Conservation (phyloP, 192 early-diverging fungal genomes). For the Chytriomyces sp. region DNA sequence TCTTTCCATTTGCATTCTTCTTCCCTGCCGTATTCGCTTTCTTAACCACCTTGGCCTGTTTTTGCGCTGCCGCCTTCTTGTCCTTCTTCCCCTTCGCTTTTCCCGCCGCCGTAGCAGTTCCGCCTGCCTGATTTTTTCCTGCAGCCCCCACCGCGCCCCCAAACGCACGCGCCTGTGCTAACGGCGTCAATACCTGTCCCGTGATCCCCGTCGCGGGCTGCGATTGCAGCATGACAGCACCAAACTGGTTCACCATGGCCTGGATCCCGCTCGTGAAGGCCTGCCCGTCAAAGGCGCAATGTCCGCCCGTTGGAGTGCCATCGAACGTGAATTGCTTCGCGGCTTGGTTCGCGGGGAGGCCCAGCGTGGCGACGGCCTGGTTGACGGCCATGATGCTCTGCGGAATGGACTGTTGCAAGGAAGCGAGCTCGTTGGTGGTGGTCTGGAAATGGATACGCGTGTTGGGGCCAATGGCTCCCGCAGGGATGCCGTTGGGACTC, state of each 20-base stretch:
- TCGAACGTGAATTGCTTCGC: conserved; percentile 25
- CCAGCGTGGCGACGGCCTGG: background rate
- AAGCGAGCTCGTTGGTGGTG: conserved; percentile 23
- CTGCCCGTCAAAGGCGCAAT: conserved; percentile 38
- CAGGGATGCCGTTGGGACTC: background rate
- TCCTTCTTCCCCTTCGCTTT: too few relatives aligned
- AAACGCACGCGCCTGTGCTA: background rate
- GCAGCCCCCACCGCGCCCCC: background rate
- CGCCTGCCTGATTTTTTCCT: too few relatives aligned
- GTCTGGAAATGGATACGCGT: conserved; percentile 34
- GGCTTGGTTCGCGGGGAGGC: background rate
- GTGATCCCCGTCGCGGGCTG: background rate
- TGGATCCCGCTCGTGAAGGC: conserved; percentile 32
- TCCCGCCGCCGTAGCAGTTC: too few relatives aligned
- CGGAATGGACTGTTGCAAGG: conserved; percentile 21
- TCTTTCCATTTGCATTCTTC: too few relatives aligned
- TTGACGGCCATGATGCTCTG: conserved; percentile 3
- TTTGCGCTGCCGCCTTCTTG: too few relatives aligned
- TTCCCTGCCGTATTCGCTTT: too few relatives aligned
- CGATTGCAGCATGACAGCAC: background rate
- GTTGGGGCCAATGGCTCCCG: background rate
- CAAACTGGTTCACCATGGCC: conserved; percentile 32
- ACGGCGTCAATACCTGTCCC: background rate
- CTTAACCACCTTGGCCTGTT: too few relatives aligned
- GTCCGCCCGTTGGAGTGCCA: conserved; percentile 31